Base-by-base conservation (phyloP, 2,329 filamentous ascomycete genomes). In the Fusarium hainanense region DNA sequence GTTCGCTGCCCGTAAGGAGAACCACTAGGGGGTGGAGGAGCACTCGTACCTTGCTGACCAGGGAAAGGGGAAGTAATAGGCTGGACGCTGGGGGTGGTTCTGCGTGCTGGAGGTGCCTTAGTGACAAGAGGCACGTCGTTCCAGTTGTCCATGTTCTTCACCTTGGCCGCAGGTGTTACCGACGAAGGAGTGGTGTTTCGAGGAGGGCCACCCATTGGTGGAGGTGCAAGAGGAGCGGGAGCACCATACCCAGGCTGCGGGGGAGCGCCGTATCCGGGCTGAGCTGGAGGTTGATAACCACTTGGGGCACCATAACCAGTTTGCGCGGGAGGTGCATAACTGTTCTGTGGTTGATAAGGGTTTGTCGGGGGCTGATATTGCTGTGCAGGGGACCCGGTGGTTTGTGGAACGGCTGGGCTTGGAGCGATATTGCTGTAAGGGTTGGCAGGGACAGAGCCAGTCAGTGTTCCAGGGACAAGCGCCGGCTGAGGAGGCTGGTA, bases 71-170 rank as follows among this genome's bases (percentile, higher is more conserved):
- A 89, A n/a, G 85, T 88, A 52, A 94, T 89, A 5, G 91, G 84
- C 54, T 89, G 87, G 21, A 89, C 83, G 58, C 85, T 89, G 4
- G 94, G 93, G 2, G 95, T 98, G 47, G 86, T 85, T 77, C 91
- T 89, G 71, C 94, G 89, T 16, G 88, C 87, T n/a, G 91, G 86
- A 57, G 73, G 68, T 32, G 87, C 83, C 82, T 95, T 93, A 47
- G 88, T 86, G 47, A 98, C 92, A 75, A 97, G 87, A 2, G 96
- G 96, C 54, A 97, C 91, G 79, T 99, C 96, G 74, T 99, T 99
- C 96, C 96, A 99, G 73, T 92, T 92, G 28, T 90, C 88, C 68
- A 90, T 90, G 69, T 92, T 91, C 76, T 90, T 90, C 60, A 88
- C 84, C 75, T 89, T 89, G 12, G 92, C 88, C 20, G 93, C 89